Percentiles rank a stretch among this genome's conserved stretches.
phyloP scores from a whole-genome alignment of 139 green algal genomes.

The Monoraphidium neglectum region DNA sequence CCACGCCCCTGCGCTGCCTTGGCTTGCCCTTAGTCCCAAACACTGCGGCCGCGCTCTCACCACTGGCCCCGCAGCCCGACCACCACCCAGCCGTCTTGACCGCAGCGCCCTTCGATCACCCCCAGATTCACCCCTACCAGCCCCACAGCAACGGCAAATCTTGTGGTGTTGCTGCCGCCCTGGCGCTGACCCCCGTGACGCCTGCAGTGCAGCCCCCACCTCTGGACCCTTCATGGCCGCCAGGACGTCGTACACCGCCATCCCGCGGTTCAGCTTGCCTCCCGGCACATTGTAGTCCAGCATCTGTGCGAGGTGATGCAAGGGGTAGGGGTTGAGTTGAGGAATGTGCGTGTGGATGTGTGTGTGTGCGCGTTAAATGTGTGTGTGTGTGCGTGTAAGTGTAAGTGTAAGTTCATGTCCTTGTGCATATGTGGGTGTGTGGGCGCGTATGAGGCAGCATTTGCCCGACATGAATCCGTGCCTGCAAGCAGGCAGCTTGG shows the following conservation, averaged over 20 bases:
- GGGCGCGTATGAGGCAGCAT: too few species aligned
- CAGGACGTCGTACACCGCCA: slow-evolving; percentile 92
- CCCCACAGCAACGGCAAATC: background rate
- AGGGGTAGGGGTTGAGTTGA: background rate
- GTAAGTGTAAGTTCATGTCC: background rate
- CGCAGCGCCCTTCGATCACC: too few species aligned
- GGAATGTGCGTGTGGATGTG: background rate
- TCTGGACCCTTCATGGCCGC: slow-evolving; percentile 52
- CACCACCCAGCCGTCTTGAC: too few species aligned
- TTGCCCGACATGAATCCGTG: too few species aligned
- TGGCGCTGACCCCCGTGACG: background rate
- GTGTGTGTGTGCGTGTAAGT: background rate
- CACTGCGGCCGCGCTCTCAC: too few species aligned
- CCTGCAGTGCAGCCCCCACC: slow-evolving; percentile 10
- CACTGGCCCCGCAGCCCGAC: too few species aligned
- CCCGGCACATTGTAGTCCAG: slow-evolving; percentile 94
- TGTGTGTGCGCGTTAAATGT: background rate
- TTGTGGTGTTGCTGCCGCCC: background rate
- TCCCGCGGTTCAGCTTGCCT: slow-evolving; percentile 97
- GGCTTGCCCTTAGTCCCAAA: too few species aligned
- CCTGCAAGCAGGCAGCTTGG: too few species aligned
- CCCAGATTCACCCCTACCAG: too few species aligned
- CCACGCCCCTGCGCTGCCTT: too few species aligned
- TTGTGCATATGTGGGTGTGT: background rate
- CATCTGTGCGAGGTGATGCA: slow-evolving; percentile 60